These are phyloP conservation scores for Coemansia sp. DNA, from an alignment of 192 early-diverging fungal species.

Conservation along the genomic window DNA sequence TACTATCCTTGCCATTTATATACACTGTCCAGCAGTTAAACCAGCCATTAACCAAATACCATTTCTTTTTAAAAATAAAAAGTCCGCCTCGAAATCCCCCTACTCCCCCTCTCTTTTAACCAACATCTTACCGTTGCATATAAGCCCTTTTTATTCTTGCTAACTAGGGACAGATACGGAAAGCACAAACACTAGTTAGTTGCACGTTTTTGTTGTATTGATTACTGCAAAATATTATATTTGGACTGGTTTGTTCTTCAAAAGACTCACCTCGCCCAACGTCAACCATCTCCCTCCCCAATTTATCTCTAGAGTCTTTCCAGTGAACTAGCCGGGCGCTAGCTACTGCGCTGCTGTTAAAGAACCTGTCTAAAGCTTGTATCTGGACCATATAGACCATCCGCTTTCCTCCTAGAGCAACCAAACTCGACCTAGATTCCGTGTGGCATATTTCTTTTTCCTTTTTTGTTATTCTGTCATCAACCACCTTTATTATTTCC, in stretches of 20 bases:
- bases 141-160: background rate
- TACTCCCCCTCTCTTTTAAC: background rate
- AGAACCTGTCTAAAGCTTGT: background rate
- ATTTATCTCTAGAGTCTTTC: background rate
- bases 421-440: background rate
- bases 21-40: background rate
- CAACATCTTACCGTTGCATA: background rate
- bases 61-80: background rate
- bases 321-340: background rate
- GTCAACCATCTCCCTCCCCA: background rate
- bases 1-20: background rate
- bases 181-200: background rate
- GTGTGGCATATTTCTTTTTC: background rate
- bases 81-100: background rate
- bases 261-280: background rate
- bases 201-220: slow-evolving; percentile 5
- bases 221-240: background rate
- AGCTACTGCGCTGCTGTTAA: background rate
- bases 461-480: background rate
- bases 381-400: background rate
- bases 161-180: background rate
- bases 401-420: background rate
- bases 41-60: background rate
- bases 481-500: background rate
- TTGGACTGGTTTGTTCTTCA: background rate